Conservation (phyloP, 164 flowering plant genomes). For the Magnolia sinica region DNA sequence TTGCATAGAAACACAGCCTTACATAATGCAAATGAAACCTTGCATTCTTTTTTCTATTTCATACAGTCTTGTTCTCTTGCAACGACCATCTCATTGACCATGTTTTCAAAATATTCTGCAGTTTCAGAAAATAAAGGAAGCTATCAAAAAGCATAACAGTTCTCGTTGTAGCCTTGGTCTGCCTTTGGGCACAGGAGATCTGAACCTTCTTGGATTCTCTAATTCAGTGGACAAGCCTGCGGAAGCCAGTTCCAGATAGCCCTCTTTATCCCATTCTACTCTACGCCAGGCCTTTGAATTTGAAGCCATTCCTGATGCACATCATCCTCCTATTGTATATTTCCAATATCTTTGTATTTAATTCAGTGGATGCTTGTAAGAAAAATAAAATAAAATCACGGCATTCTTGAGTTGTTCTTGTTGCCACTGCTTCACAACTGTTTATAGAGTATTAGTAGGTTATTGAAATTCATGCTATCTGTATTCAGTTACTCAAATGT, state of each 20-base stretch:
- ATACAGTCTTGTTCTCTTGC: background rate
- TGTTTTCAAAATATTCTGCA: conserved; percentile 29
- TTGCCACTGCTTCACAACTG: background rate
- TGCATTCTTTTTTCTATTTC: background rate
- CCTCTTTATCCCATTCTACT: background rate
- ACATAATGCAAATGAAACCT: background rate
- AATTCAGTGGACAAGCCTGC: conserved; percentile 38
- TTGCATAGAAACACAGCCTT: background rate
- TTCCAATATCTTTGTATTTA: background rate
- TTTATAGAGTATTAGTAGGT: background rate
- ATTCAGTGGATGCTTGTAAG: background rate
- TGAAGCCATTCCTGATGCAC: background rate
- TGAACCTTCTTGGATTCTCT: conserved; percentile 39
- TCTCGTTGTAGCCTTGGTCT: conserved; percentile 81
- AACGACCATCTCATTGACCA: background rate
- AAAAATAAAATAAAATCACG: background rate
- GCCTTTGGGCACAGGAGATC: conserved; percentile 61
- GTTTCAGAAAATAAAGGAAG: conserved; percentile 95
- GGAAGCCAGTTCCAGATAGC: conserved; percentile 36
- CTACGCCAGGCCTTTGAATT: background rate
- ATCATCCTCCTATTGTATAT: background rate
- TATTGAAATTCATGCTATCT: too few species aligned
- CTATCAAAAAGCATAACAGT: conserved; percentile 65
- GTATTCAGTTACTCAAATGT: too few species aligned
- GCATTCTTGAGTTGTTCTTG: background rate